phyloP scores from a whole-genome alignment of 2,329 filamentous ascomycete genomes.

The Paraphaeosphaeria sporulosa region DNA sequence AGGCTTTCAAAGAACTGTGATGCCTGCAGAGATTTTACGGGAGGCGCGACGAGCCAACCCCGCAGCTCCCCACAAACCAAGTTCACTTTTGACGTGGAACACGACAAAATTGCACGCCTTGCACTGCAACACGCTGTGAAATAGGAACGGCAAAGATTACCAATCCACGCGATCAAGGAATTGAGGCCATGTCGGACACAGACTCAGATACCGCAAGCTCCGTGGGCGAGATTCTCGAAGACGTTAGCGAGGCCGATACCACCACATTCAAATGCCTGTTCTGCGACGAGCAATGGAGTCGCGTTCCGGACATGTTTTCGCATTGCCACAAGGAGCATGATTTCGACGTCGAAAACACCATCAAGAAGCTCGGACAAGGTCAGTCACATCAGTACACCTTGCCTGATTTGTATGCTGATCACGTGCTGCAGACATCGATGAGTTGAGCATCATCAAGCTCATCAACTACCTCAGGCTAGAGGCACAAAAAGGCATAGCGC shows the following conservation, averaged over 20 bases:
- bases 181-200: conserved; percentile 35
- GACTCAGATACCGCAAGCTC: conserved; percentile 44
- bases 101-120: conserved; percentile 17
- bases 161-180: neutral
- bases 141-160: neutral
- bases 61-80: conserved; percentile 40
- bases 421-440: conserved; percentile 37
- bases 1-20: neutral
- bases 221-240: conserved; percentile 43
- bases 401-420: conserved; percentile 28
- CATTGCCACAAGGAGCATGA: conserved; percentile 38
- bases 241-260: conserved; percentile 45
- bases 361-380: conserved; percentile 43
- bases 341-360: conserved; percentile 35
- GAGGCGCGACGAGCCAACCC: conserved; percentile 28
- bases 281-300: conserved; percentile 41
- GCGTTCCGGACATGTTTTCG: conserved; percentile 36
- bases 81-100: conserved; percentile 31
- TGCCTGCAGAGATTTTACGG: conserved; percentile 21
- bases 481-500: conserved; percentile 46
- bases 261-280: conserved; percentile 47
- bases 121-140: neutral
- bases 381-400: conserved; percentile 18
- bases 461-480: conserved; percentile 59
- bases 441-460: conserved; percentile 43